phyloP scores from a whole-genome alignment of 2,329 filamentous ascomycete genomes.

The Moelleriella libera region DNA sequence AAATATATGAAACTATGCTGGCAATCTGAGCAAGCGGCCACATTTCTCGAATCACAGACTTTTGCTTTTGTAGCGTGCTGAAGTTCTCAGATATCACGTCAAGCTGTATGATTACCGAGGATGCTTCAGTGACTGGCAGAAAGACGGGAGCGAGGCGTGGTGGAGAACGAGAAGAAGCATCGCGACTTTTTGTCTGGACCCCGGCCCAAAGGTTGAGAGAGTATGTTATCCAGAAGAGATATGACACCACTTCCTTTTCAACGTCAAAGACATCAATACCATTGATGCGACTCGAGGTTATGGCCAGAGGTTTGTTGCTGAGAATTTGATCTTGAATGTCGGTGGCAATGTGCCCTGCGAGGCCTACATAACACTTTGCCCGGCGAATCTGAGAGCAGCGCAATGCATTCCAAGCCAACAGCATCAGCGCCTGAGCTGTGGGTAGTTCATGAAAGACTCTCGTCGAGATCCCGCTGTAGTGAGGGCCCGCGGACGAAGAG shows the following conservation, averaged over 20 bases:
- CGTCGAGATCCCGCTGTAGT: constrained; percentile 15
- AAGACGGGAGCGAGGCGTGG: constrained; percentile 13
- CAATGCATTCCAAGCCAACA: constrained; percentile 22
- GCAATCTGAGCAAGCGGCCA: constrained; percentile 19
- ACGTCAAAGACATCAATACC: constrained; percentile 24
- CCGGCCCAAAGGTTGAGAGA: constrained; percentile 23
- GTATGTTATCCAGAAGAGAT: constrained; percentile 24
- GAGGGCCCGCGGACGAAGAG: constrained; percentile 8
- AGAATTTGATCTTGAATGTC: background rate
- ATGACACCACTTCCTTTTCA: constrained; percentile 22
- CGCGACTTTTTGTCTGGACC: constrained; percentile 16
- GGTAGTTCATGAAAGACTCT: constrained; percentile 18
- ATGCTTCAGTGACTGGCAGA: constrained; percentile 14
- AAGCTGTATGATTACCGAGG: constrained; percentile 16
- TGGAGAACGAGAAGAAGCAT: constrained; percentile 11
- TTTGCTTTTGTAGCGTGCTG: constrained; percentile 20
- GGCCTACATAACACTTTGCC: constrained; percentile 19
- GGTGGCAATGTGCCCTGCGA: constrained; percentile 14
- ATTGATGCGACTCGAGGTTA: constrained; percentile 21
- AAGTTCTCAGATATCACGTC: constrained; percentile 22
- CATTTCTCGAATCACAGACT: constrained; percentile 18
- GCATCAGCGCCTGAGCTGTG: constrained; percentile 14
- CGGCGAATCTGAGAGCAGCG: constrained; percentile 16
- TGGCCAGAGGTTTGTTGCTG: background rate
- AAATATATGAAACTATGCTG: constrained; percentile 16